A percentile compares a stretch with the other conserved stretches of the same genome.
Conservation (phyloP, 495 filamentous ascomycete genomes). For the Daldinia vernicosa region DNA sequence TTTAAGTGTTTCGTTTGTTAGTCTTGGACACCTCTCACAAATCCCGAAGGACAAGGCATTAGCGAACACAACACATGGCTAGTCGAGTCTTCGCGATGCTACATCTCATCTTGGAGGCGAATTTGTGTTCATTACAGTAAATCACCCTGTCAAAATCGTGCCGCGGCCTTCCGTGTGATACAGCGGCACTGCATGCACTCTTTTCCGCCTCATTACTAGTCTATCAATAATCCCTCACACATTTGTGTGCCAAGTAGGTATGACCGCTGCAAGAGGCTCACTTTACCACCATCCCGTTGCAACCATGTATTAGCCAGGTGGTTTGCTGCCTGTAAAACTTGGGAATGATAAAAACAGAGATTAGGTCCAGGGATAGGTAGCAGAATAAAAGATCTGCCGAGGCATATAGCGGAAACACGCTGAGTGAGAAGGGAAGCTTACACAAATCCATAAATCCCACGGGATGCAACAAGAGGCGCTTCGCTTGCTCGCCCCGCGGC, state of each 20-base stretch:
- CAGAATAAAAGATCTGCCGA: background rate
- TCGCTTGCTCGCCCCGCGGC: conserved; percentile 13
- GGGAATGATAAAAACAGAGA: background rate
- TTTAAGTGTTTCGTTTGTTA: background rate
- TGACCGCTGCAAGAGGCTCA: conserved; percentile 27
- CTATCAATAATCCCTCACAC: conserved; percentile 43
- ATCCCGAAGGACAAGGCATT: background rate
- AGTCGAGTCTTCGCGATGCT: background rate
- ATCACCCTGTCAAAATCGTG: conserved; percentile 17
- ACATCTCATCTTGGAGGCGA: conserved; percentile 5
- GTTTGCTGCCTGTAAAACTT: background rate
- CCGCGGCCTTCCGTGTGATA: conserved; percentile 16
- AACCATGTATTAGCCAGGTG: conserved; percentile 22
- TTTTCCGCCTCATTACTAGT: conserved; percentile 38
- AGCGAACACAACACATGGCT: background rate
- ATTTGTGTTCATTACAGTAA: conserved; percentile 26
- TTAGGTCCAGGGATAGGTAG: background rate
- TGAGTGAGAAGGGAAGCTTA: background rate
- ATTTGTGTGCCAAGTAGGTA: conserved; percentile 19
- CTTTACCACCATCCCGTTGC: conserved; percentile 26
- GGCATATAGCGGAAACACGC: background rate
- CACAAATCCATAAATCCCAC: conserved; percentile 9
- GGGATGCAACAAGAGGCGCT: conserved; percentile 17
- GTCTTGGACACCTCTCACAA: background rate
- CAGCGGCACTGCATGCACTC: conserved; percentile 9